phyloP scores from a whole-genome alignment of 371 early-diverging fungal genomes.

The Syncephalastrum monosporum region DNA sequence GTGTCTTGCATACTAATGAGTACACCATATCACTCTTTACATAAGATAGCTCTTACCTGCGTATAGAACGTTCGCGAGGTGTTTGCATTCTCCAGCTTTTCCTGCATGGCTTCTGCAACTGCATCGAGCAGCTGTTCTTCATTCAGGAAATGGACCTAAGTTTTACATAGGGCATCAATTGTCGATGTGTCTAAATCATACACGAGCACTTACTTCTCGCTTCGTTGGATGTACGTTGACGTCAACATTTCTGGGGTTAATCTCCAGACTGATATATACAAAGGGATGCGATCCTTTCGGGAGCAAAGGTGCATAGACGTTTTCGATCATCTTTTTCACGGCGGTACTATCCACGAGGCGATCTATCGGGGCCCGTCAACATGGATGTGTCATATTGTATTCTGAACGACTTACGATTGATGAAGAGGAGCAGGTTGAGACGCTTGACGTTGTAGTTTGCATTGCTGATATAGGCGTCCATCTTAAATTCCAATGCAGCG shows the following conservation, averaged over 20 bases:
- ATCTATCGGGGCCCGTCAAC: constrained; percentile 45
- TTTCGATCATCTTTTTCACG: constrained; percentile 79
- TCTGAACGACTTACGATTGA: constrained; percentile 73
- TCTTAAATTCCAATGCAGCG: constrained; percentile 48
- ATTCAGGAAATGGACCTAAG: constrained; percentile 84
- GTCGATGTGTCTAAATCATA: neutral
- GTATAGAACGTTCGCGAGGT: constrained; percentile 56
- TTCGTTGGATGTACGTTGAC: constrained; percentile 99
- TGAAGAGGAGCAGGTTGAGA: constrained; percentile 84
- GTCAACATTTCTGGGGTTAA: constrained; percentile 87
- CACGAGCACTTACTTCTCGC: constrained; percentile 59
- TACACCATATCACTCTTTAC: neutral
- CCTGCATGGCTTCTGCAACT: constrained; percentile 64
- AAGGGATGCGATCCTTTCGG: constrained; percentile 91
- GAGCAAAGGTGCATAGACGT: constrained; percentile 75
- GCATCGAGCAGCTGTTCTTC: constrained; percentile 80
- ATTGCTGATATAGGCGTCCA: constrained; percentile 76
- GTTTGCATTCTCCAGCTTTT: constrained; percentile 47
- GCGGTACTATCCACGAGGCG: constrained; percentile 83
- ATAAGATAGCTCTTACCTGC: constrained; percentile 33
- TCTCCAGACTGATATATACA: constrained; percentile 84
- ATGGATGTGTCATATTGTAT: neutral
- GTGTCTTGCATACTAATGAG: constrained; percentile 11
- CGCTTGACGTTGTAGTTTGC: constrained; percentile 82
- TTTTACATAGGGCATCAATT: neutral